Evolutionary conservation across 2,329 filamentous ascomycete genomes (phyloP), one percentile per base, ranked within the genome.

Genomic region (Aphanocladium album): DNA sequence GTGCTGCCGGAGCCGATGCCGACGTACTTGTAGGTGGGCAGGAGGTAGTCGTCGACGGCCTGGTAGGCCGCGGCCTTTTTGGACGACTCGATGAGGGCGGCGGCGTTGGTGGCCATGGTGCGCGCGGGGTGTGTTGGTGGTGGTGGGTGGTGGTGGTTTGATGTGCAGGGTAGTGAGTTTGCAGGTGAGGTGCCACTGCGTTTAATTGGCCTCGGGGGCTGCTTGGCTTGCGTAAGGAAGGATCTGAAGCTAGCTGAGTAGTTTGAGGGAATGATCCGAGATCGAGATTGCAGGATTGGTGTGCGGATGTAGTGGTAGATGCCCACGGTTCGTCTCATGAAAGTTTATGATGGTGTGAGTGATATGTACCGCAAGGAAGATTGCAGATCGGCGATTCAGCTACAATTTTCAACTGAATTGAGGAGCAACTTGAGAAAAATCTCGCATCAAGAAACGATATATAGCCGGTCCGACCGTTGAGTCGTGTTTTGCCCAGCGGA

Each of bases 1-100:
- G 89, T 91, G 68, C 88, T 89, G 62, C 89, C 89, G 61, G 89
- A 91, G 64, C 90, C 90, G 73, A 95, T 93, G 67, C 90, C 90
- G 66, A 93, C 80, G 70, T 84, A 87, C 60, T 77, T 82, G 77
- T 84, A 83, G 45, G 77, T 74, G 46, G 81, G 80, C 60, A 80
- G 79, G 69, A 93, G 88, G 75, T 92, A 85, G 63, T 91, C 88
- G 59, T 82, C 79, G 49, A 93, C 89, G 53, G 90, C 90, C 67
- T 84, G 85, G 73, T 82, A 86, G 64, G 89, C 90, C 57, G 90
- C 90, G 46, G 84, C 82, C 68, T 86, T 84, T 76, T 95, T 95
- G 63, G 90, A 89, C 39, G 81, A 78, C 74, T 93, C 89, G 66
- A 93, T 77, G 21, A 83, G 76, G 27, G 70, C 69, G 33, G 67